Evolutionary conservation across 345 rosid species (phyloP).

Genomic region (Cardamine resedifolia): DNA sequence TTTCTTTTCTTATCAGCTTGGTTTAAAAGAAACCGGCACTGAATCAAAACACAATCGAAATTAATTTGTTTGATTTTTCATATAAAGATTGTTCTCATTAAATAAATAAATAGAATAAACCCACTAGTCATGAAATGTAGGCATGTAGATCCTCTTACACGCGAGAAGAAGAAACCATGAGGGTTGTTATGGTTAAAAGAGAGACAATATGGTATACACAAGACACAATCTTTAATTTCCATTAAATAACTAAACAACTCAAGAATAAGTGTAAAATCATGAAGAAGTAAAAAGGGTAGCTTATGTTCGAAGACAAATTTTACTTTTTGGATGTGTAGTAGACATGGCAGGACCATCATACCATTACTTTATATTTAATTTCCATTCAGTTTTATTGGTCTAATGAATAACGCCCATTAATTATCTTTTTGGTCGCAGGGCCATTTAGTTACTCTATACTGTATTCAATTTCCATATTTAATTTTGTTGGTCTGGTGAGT

Average conservation of each 20-base stretch:
- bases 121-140: background rate
- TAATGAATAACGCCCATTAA: constrained; percentile 23
- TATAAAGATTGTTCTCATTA: background rate
- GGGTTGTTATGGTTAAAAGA: background rate
- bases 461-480: constrained; percentile 10
- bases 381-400: constrained; percentile 28
- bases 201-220: background rate
- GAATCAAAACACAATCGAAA: background rate
- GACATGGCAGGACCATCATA: constrained; percentile 37
- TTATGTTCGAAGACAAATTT: constrained; percentile 25
- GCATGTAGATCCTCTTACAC: constrained; percentile 5
- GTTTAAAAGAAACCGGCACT: background rate
- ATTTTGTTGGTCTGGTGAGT: constrained; percentile 22
- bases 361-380: constrained; percentile 30
- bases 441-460: constrained; percentile 22
- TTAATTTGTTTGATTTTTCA: background rate
- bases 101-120: background rate
- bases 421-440: constrained; percentile 14
- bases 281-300: constrained; percentile 26
- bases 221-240: background rate
- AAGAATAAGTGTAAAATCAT: constrained; percentile 7
- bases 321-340: constrained; percentile 26
- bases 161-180: constrained; percentile 16
- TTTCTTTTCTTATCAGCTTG: background rate
- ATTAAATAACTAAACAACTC: background rate